Evolutionary conservation across 768 basidiomycete genomes (phyloP).

Genomic region (Heimioporus sp.): DNA sequence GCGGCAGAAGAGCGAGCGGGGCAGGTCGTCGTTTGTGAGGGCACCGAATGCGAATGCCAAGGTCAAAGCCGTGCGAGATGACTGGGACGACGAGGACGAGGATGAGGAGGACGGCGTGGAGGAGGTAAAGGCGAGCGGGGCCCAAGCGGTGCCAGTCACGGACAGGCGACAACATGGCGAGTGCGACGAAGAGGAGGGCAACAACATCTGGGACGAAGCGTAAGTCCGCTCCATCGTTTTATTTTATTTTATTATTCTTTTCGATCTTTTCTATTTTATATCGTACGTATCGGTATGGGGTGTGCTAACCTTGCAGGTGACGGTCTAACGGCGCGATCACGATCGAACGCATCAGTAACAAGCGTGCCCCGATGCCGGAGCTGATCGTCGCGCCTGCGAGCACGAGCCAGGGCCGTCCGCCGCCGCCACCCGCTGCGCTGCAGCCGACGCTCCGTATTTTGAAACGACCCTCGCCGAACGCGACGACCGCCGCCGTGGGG

Average conservation of each 20-base stretch:
- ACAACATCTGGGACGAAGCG: slow-evolving; percentile 70
- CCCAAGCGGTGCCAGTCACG: background rate
- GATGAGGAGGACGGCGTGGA: slow-evolving; percentile 17
- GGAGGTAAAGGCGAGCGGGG: background rate
- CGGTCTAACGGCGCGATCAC: too few relatives aligned
- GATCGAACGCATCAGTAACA: slow-evolving; percentile 43
- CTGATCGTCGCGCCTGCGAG: slow-evolving; percentile 45
- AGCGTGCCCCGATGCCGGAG: slow-evolving; percentile 64
- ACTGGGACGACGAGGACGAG: slow-evolving; percentile 60
- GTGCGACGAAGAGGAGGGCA: slow-evolving; percentile 31
- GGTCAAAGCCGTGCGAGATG: slow-evolving; percentile 37
- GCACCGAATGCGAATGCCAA: slow-evolving; percentile 2
- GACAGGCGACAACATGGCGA: background rate
- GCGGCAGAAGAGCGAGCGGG: slow-evolving; percentile 3
- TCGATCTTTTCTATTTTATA: too few relatives aligned
- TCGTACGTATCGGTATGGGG: too few relatives aligned
- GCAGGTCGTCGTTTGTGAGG: slow-evolving; percentile 1
- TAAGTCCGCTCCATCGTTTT: slow-evolving; percentile 35
- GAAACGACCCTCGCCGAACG: slow-evolving; percentile 54
- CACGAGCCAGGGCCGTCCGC: slow-evolving; percentile 38
- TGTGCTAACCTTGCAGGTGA: too few relatives aligned
- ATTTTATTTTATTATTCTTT: too few relatives aligned
- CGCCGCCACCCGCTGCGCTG: slow-evolving; percentile 55
- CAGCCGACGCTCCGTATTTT: slow-evolving; percentile 68
- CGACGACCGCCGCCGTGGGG: background rate